Conservation (phyloP, 2,329 filamentous ascomycete genomes). For the Penicillium psychrosexuale region DNA sequence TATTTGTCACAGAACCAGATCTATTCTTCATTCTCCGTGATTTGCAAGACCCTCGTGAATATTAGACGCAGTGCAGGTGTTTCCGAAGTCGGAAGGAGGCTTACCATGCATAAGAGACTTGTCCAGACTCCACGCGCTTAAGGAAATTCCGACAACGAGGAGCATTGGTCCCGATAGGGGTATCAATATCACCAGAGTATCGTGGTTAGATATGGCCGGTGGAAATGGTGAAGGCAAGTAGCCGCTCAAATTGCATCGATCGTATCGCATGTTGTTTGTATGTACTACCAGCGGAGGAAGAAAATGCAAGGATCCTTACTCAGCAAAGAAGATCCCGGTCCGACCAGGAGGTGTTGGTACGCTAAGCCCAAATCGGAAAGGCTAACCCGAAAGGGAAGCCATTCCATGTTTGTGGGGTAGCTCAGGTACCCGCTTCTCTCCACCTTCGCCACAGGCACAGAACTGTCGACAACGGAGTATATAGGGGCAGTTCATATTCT, state of each 20-base stretch:
- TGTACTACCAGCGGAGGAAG: neutral
- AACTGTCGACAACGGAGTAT: neutral
- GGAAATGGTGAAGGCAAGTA: neutral
- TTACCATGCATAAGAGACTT: neutral
- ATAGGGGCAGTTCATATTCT: neutral
- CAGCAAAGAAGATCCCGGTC: neutral
- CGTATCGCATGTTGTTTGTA: neutral
- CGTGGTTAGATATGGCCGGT: neutral
- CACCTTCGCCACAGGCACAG: neutral
- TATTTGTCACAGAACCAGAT: neutral
- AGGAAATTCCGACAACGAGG: neutral
- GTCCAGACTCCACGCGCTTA: no score
- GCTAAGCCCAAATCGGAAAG: neutral
- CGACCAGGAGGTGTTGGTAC: neutral
- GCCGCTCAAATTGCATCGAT: neutral
- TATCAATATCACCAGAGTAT: neutral
- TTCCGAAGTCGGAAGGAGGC: accelerated
- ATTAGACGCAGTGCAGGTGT: neutral
- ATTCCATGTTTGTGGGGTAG: neutral
- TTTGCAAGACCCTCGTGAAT: neutral
- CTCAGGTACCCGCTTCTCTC: neutral
- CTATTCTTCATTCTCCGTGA: neutral
- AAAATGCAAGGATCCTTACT: no score
- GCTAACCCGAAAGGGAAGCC: neutral
- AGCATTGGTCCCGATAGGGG: neutral